A percentile compares a stretch with the other conserved stretches of the same genome.
phyloP scores from a whole-genome alignment of 2,329 filamentous ascomycete genomes.

The Colletotrichum sp. region DNA sequence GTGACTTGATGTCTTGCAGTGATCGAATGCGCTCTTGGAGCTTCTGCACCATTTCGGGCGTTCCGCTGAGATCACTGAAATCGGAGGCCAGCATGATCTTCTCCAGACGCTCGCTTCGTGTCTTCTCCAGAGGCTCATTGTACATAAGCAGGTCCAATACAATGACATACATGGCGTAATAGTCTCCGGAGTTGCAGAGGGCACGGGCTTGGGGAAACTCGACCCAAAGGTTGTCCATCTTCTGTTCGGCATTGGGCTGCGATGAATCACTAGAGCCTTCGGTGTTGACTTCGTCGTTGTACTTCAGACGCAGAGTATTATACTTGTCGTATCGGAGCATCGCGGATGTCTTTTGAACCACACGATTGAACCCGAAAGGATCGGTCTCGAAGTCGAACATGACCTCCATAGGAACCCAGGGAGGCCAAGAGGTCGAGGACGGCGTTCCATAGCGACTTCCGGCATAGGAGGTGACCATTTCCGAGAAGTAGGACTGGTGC shows the following conservation, averaged over 20 bases:
- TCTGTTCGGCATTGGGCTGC: constrained; percentile 68
- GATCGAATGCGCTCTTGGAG: constrained; percentile 93
- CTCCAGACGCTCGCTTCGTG: constrained; percentile 91
- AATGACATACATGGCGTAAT: constrained; percentile 98
- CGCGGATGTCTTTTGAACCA: constrained; percentile 96
- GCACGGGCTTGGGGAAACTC: constrained; percentile 94
- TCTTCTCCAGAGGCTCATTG: constrained; percentile 95
- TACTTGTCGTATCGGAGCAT: constrained; percentile 96
- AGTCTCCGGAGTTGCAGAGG: constrained; percentile 97
- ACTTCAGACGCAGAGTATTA: constrained; percentile 95
- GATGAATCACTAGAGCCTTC: constrained; percentile 59
- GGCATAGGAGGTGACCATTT: constrained; percentile 89
- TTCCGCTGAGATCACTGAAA: constrained; percentile 94
- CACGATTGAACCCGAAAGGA: constrained; percentile 96
- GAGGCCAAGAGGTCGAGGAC: constrained; percentile 88
- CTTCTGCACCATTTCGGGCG: constrained; percentile 89
- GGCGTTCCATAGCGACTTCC: constrained; percentile 91
- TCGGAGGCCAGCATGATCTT: constrained; percentile 99
- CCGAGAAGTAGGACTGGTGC: constrained; percentile 87
- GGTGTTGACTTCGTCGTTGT: constrained; percentile 88
- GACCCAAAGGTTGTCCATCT: constrained; percentile 97
- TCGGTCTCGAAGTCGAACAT: constrained; percentile 97
- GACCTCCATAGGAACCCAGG: constrained; percentile 97
- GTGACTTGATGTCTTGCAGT: constrained; percentile 92
- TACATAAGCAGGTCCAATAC: constrained; percentile 95